These are phyloP conservation scores for Cubamyces sp. DNA, from an alignment of 768 basidiomycete genomes.

Conservation along the genomic window DNA sequence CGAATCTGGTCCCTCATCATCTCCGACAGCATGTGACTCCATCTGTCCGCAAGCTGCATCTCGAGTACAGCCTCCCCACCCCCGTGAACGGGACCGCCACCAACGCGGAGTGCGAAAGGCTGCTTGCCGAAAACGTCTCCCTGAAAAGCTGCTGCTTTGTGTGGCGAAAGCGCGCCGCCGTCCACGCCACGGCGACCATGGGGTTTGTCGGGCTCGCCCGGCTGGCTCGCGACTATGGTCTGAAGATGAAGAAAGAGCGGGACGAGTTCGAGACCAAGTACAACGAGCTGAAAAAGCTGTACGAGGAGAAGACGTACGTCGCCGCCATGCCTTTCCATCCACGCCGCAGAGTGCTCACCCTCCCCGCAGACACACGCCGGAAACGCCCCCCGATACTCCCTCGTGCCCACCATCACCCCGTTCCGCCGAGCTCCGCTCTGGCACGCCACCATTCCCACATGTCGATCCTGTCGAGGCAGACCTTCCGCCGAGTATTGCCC, in stretches of 20 bases:
- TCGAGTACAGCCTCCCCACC: constrained; percentile 43
- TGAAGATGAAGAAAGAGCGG: constrained; percentile 35
- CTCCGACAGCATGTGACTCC: constrained; percentile 62
- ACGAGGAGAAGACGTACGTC: constrained; percentile 31
- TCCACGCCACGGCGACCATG: constrained; percentile 37
- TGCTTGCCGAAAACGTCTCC: constrained; percentile 35
- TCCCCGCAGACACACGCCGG: not conserved
- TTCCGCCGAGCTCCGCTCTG: constrained; percentile 13
- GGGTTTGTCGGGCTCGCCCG: constrained; percentile 38
- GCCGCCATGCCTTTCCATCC: not conserved
- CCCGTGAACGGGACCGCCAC: constrained; percentile 1
- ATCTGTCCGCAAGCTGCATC: constrained; percentile 57
- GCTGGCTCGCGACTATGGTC: constrained; percentile 34
- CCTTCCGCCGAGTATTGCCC: constrained; percentile 20
- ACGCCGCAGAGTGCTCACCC: not conserved
- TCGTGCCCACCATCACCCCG: constrained; percentile 16
- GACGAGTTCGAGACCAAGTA: constrained; percentile 33
- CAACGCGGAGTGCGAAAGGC: constrained; percentile 26
- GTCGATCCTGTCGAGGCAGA: constrained; percentile 16
- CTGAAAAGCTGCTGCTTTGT: constrained; percentile 33
- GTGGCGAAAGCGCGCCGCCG: constrained; percentile 40
- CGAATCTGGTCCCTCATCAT: constrained; percentile 55
- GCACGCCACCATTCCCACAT: constrained; percentile 7
- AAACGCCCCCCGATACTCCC: constrained; percentile 12
- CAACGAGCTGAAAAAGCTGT: constrained; percentile 32